These are phyloP conservation scores for Tardiomyces digboiensis DNA, from an alignment of 1,139 yeast genomes.

Conservation along the genomic window DNA sequence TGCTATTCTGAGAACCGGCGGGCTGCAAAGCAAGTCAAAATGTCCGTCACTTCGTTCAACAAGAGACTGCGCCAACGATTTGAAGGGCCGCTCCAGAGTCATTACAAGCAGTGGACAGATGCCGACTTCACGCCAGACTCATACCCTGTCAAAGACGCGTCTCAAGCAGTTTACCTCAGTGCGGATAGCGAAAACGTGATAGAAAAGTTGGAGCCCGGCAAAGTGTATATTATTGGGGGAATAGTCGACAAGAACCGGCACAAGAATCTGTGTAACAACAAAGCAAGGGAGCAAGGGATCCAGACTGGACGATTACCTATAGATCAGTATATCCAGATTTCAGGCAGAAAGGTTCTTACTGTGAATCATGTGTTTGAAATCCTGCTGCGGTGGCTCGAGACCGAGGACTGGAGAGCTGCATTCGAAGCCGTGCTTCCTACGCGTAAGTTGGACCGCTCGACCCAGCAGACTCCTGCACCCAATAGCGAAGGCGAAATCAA, in stretches of 20 bases:
- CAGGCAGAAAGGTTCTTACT: slow-evolving; percentile 84
- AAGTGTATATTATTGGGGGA: slow-evolving; percentile 86
- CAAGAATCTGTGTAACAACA: slow-evolving; percentile 69
- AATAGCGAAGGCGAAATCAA: too few species aligned
- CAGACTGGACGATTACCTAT: slow-evolving; percentile 78
- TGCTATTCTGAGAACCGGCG: slow-evolving; percentile 71
- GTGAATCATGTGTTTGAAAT: slow-evolving; percentile 92
- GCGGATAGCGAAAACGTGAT: slow-evolving; percentile 78
- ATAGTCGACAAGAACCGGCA: slow-evolving; percentile 94
- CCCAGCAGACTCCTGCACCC: too few species aligned
- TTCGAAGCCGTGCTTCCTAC: slow-evolving; percentile 80
- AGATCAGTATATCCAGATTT: slow-evolving; percentile 69
- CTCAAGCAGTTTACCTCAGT: slow-evolving; percentile 59
- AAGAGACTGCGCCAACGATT: slow-evolving; percentile 60
- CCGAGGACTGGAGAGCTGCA: slow-evolving; percentile 74
- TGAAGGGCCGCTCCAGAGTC: slow-evolving; percentile 46
- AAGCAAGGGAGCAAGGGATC: slow-evolving; percentile 68
- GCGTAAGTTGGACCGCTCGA: slow-evolving; percentile 47
- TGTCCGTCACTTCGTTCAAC: slow-evolving; percentile 57
- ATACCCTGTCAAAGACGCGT: slow-evolving; percentile 15
- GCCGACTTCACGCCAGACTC: slow-evolving; percentile 33
- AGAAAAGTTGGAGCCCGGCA: slow-evolving; percentile 50
- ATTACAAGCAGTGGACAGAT: slow-evolving; percentile 57
- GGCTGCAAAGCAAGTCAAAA: slow-evolving; percentile 48
- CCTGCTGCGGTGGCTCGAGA: slow-evolving; percentile 71